Conservation (phyloP, 2,329 filamentous ascomycete genomes). For the Botrytis byssoidea region DNA sequence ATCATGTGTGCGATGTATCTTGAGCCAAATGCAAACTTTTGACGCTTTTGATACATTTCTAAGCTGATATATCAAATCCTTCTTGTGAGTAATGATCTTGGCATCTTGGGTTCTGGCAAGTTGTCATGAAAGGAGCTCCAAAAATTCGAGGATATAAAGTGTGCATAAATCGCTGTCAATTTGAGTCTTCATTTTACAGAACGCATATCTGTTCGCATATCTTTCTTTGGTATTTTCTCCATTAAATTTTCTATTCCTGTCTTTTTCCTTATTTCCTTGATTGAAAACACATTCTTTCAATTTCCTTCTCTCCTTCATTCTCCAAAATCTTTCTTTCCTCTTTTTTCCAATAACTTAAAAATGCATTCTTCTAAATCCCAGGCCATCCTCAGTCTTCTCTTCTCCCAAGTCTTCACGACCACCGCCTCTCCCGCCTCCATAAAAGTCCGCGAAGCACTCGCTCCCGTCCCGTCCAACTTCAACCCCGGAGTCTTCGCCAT, state of each 20-base stretch:
- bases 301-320: not conserved
- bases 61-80: not conserved
- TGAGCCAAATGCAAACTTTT: not conserved
- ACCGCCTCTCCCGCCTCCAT: not conserved
- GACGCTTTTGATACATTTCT: not conserved
- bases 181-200: not conserved
- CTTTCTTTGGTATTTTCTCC: not conserved
- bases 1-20: not conserved
- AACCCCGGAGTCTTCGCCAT: not conserved
- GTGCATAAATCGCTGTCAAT: not conserved
- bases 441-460: not conserved
- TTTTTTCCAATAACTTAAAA: not conserved
- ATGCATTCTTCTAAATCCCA: not conserved
- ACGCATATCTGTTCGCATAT: not conserved
- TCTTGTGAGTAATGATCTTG: not conserved
- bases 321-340: not conserved
- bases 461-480: not conserved
- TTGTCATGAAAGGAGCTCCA: no score
- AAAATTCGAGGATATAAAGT: not conserved
- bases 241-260: no score
- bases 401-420: not conserved
- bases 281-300: not conserved
- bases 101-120: not conserved
- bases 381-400: not conserved
- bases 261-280: not conserved